Base-by-base conservation (phyloP, 83 land plant species). In the Larix sibirica region DNA sequence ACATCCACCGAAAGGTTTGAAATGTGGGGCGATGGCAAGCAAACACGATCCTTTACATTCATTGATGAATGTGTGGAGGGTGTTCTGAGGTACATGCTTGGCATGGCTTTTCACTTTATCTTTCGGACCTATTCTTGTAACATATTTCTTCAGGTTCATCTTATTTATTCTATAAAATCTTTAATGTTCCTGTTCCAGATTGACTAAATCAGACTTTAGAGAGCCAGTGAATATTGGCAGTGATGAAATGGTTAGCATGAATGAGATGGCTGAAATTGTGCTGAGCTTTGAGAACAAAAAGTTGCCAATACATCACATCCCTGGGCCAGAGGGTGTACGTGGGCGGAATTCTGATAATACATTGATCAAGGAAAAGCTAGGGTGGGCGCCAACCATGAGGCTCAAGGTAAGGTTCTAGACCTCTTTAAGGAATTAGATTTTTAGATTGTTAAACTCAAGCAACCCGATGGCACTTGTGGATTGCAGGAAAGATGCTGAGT, bases 231-330 rank as follows among this genome's bases (percentile, higher is more conserved):
- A 96, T 86, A 97, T 97, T 80, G 99, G 99, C 65, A 95, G 98
- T 77, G 99, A 97, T 84, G 99, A 97, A 81, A 97, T 97, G 99
- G 99, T 97, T 9, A 94, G 97, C 98, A 97, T 97, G 98, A 97
- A 97, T 83, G 98, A 96, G 88, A 97, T 97, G 99, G 99, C 99
- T 54, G 99, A 91, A 62, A 97, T 96, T 18, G 95, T 97, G 9
- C 95, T 97, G 8, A 88, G 97, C 89, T 94, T 97, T 85, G 99
- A 91, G 85, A 54, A 86, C 82, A 95, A 90, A 86, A 94, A 91
- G 23, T 95, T 97, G 54, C 98, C 99, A 7, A 97, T 97, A 84
- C 92, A 97, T 56, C 99, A 97, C 87, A 97, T 97, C 76, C 98
- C 98, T 70, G 99, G 99, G 3, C 99, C 99, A 12, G 99, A 97